Evolutionary conservation across 768 basidiomycete species (phyloP).

Genomic region (Naganishia vaughanmartiniae): DNA sequence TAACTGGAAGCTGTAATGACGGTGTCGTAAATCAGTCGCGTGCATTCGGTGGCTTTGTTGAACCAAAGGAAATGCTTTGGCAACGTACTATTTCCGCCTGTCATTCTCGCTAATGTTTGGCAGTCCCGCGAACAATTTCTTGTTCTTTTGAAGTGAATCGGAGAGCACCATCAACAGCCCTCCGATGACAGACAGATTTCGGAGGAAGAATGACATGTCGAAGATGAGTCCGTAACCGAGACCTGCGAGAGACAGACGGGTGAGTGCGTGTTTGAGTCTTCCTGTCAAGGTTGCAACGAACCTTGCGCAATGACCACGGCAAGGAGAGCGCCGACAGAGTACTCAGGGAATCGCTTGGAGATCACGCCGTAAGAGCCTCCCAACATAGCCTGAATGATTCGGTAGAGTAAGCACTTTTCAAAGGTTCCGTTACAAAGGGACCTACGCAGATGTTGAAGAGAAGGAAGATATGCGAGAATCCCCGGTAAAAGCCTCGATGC

Average conservation of each 20-base stretch:
- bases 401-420: neutral
- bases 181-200: conserved; percentile 95
- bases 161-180: conserved; percentile 99
- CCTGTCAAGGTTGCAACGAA: conserved; percentile 22
- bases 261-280: neutral
- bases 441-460: conserved; percentile 84
- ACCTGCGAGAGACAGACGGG: conserved; percentile 49
- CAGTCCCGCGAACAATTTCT: conserved; percentile 83
- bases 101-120: conserved; percentile 89
- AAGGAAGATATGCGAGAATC: conserved; percentile 88
- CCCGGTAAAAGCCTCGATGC: conserved; percentile 93
- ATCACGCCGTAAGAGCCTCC: conserved; percentile 80
- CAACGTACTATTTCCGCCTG: conserved; percentile 90
- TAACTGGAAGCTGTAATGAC: conserved; percentile 75
- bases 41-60: neutral
- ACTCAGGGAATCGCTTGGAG: conserved; percentile 79
- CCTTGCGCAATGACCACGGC: conserved; percentile 87
- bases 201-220: conserved; percentile 99
- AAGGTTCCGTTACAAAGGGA: neutral
- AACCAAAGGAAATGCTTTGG: neutral
- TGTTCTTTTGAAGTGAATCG: conserved; percentile 85
- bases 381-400: conserved; percentile 71
- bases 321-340: conserved; percentile 83
- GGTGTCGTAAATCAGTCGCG: neutral
- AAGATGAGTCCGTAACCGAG: conserved; percentile 99